Evolutionary conservation across 164 flowering plant species (phyloP).

Genomic region (Magnolia officinalis): DNA sequence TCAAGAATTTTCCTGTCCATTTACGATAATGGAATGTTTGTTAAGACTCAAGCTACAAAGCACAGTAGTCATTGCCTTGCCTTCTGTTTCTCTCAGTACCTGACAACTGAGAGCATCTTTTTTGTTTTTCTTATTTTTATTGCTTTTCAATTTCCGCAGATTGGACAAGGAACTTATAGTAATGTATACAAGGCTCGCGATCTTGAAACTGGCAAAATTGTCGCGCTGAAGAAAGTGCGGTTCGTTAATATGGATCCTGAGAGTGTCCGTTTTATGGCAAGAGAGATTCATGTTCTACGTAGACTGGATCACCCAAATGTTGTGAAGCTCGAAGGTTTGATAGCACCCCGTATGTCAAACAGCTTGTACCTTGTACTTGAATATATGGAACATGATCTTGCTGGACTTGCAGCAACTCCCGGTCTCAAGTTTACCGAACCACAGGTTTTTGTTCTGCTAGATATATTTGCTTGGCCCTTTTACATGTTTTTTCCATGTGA

Average conservation of each 20-base stretch:
- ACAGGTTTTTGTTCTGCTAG: conserved; percentile 42
- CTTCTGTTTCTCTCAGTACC: background rate
- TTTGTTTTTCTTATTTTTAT: background rate
- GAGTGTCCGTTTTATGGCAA: conserved; percentile 91
- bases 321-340: conserved; percentile 76
- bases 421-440: conserved; percentile 64
- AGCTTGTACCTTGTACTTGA: conserved; percentile 80
- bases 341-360: conserved; percentile 66
- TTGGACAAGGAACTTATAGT: conserved; percentile 96
- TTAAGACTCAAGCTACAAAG: background rate
- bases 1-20: too few relatives aligned
- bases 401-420: conserved; percentile 70
- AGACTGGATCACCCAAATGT: conserved; percentile 87
- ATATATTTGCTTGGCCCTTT: background rate
- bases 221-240: conserved; percentile 85
- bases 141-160: conserved; percentile 38
- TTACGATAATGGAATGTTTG: background rate
- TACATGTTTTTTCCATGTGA: background rate
- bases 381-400: conserved; percentile 92
- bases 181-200: conserved; percentile 84
- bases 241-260: conserved; percentile 91
- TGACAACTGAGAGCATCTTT: background rate
- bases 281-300: conserved; percentile 75
- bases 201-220: conserved; percentile 71
- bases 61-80: background rate